These are phyloP conservation scores for Trichoderma erinaceum DNA, from an alignment of 495 filamentous ascomycete species.

Conservation along the genomic window DNA sequence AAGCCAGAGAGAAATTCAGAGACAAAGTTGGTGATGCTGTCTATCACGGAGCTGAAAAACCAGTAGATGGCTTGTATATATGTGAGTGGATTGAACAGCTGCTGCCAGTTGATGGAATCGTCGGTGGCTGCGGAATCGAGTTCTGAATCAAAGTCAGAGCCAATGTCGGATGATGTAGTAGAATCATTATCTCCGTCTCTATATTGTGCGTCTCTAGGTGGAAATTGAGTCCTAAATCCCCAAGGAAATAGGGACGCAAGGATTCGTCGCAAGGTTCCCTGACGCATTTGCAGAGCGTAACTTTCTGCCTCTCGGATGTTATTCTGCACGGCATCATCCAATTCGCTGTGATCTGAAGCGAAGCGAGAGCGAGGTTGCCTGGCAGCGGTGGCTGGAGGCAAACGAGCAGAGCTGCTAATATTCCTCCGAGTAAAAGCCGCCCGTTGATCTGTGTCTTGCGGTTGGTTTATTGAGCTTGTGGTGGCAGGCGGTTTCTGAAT, in stretches of 20 bases:
- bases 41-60: neutral
- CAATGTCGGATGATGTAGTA: neutral
- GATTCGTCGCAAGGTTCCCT: neutral
- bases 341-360: neutral
- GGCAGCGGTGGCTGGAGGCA: neutral
- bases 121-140: neutral
- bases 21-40: neutral
- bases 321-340: slow-evolving; percentile 15
- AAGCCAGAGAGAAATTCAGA: neutral
- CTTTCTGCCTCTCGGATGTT: neutral
- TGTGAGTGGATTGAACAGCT: slow-evolving; percentile 6
- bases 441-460: neutral
- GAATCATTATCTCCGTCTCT: neutral
- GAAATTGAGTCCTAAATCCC: neutral
- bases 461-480: neutral
- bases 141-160: neutral
- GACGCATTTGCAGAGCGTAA: neutral
- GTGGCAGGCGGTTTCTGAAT: neutral
- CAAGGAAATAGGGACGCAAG: neutral
- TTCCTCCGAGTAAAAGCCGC: neutral
- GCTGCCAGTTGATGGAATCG: slow-evolving; percentile 9
- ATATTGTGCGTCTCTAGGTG: neutral
- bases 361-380: neutral
- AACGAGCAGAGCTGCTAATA: too few relatives aligned
- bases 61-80: slow-evolving; percentile 2